Evolutionary conservation across 306 rosid genomes (phyloP).

Genomic region (Coriaria nepalensis): DNA sequence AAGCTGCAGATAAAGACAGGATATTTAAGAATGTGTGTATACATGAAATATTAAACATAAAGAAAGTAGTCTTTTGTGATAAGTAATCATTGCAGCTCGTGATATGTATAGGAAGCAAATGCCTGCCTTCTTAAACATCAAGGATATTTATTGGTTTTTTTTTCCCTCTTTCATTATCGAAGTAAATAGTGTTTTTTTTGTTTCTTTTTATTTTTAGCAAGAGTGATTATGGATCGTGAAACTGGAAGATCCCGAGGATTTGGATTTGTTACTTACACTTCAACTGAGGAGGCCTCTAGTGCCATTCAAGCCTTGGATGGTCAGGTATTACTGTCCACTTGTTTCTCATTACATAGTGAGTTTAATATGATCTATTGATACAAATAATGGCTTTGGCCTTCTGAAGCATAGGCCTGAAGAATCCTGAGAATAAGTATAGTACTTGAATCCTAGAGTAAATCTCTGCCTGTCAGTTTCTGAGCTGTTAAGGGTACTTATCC

Average conservation of each 20-base stretch:
- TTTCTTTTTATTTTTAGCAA: constrained; percentile 27
- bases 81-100: too few relatives aligned
- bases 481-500: too few relatives aligned
- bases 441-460: too few relatives aligned
- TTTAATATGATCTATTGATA: not conserved
- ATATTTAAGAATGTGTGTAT: not conserved
- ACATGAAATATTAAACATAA: not conserved
- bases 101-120: too few relatives aligned
- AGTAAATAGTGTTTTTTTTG: constrained; percentile 1
- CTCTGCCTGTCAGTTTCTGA: too few relatives aligned
- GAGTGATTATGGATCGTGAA: constrained; percentile 71
- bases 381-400: too few relatives aligned
- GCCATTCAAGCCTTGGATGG: constrained; percentile 86
- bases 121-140: too few relatives aligned
- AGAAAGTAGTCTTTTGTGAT: too few relatives aligned
- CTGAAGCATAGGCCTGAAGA: too few relatives aligned
- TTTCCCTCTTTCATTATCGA: too few relatives aligned
- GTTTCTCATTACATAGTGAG: not conserved
- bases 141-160: too few relatives aligned
- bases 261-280: constrained; percentile 59
- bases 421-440: too few relatives aligned
- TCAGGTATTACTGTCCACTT: constrained; percentile 40
- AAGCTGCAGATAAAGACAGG: not conserved
- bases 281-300: constrained; percentile 78
- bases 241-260: constrained; percentile 85